A percentile compares a stretch with the other conserved stretches of the same genome.
These are phyloP conservation scores for Eucalyptus decipiens DNA, from an alignment of 345 rosid species.

Conservation along the genomic window DNA sequence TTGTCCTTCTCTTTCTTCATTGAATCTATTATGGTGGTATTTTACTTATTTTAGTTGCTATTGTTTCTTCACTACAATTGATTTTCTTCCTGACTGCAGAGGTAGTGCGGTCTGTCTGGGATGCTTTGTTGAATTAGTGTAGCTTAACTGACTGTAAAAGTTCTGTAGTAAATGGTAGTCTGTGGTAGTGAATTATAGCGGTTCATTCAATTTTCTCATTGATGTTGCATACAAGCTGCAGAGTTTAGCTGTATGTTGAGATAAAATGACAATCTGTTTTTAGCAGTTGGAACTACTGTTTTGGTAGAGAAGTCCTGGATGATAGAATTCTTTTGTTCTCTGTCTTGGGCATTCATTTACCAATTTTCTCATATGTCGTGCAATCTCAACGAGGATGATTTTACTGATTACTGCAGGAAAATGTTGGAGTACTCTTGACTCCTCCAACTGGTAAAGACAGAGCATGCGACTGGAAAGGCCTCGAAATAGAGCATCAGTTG, in stretches of 20 bases:
- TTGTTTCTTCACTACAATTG: neutral
- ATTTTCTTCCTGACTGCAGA: neutral
- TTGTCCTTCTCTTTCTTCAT: neutral
- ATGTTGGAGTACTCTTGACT: slow-evolving; percentile 58
- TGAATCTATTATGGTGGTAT: neutral
- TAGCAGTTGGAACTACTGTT: neutral
- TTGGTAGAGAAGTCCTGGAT: neutral
- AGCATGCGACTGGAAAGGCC: slow-evolving; percentile 62
- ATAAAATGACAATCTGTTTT: neutral
- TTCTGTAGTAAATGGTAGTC: neutral
- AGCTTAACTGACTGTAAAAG: neutral
- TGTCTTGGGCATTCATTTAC: neutral
- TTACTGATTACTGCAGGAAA: slow-evolving; percentile 38
- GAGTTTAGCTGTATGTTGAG: neutral
- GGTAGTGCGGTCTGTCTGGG: neutral
- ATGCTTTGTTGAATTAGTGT: neutral
- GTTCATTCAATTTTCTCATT: neutral
- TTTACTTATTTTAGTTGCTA: neutral
- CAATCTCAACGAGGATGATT: neutral
- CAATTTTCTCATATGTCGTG: neutral
- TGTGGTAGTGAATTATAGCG: neutral
- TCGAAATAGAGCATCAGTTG: slow-evolving; percentile 39
- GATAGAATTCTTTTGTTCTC: neutral
- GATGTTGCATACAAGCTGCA: neutral
- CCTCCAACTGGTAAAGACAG: slow-evolving; percentile 66